Base-by-base conservation (phyloP, 371 early-diverging fungal species). In the Mucor velutinosus region DNA sequence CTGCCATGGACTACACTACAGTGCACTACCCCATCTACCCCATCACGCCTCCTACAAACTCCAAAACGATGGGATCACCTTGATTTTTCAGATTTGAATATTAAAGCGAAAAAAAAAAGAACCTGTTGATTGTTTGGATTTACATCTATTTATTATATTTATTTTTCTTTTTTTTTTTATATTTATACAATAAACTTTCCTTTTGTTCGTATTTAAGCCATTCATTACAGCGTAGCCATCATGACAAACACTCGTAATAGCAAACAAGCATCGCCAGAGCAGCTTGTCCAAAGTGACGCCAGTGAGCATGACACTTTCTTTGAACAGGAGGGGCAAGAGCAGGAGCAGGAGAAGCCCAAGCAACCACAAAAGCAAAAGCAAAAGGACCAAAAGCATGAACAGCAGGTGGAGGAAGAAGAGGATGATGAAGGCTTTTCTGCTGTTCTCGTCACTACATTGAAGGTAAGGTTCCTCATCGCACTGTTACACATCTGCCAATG, bases 1-100 rank as follows among this genome's bases (percentile, higher is more conserved):
- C 72, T 33, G 69, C 66, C 7, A 70, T 70, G 69, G 70, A 72
- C 45, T 76, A 72, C 30, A 60, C 69, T n/a, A 37, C 67, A 37
- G 66, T 66, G 35, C 71, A 66, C 19, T 76, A 72, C 39, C 76
- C 76, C 29, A 76, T 76, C 39, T 76, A 76, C 56, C 76, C 76
- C 7, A 69, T 76, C 14, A 58, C 73, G 43, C 23, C 64, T 58
- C 29, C 58, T 19, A 41, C 41, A 15, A 64, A 45, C 14, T 19
- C 58, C 35, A 37, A 35, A 3, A 25, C 21, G 12, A 51, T 51
- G 51, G 21, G 25, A 51, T 25, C 51, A 51, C 51, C 51, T 25
- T 51, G 51, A 51, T 51, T 33, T 35, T 12, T 35, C 37, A 35
- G 1, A 35, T 35, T 3, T 7, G 7, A 10, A 19, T 27, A 29